phyloP scores from a whole-genome alignment of 768 basidiomycete species.

The Hemileccinum impolitum region DNA sequence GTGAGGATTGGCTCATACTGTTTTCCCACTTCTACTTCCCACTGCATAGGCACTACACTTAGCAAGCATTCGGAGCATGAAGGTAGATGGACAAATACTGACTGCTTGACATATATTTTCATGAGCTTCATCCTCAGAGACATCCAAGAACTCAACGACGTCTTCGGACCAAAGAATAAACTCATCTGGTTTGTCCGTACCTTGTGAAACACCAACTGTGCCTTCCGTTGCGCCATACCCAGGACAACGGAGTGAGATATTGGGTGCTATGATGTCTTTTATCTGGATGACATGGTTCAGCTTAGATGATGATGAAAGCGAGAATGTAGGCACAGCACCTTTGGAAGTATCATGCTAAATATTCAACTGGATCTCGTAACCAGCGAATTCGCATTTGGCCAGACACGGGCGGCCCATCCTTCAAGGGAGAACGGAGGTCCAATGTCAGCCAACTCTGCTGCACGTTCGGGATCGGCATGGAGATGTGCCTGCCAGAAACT shows the following conservation, averaged over 20 bases:
- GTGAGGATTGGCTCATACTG: slow-evolving; percentile 20
- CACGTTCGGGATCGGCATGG: slow-evolving; percentile 13
- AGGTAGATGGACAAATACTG: background rate
- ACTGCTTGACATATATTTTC: slow-evolving; percentile 17
- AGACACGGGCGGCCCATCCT: slow-evolving; percentile 18
- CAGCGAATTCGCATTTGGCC: slow-evolving; percentile 8
- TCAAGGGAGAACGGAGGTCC: slow-evolving; percentile 9
- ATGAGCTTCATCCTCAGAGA: slow-evolving; percentile 6
- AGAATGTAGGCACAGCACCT: background rate
- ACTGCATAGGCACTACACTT: slow-evolving; percentile 3
- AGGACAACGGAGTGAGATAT: background rate
- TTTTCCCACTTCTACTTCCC: slow-evolving; percentile 14
- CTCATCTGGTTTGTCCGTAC: slow-evolving; percentile 2
- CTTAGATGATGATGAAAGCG: too few species aligned
- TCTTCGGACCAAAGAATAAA: slow-evolving; percentile 6
- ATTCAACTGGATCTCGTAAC: slow-evolving; percentile 9
- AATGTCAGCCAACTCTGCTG: slow-evolving; percentile 16
- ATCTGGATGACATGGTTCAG: slow-evolving; percentile 4
- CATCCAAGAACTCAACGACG: slow-evolving; percentile 17
- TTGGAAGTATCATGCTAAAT: slow-evolving; percentile 10
- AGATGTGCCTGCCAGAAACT: slow-evolving; percentile 5
- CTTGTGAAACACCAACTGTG: background rate
- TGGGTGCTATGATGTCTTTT: slow-evolving; percentile 12
- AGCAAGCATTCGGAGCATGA: background rate
- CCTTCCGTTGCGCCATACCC: slow-evolving; percentile 15